Percentiles rank a stretch among this genome's conserved stretches.
These are phyloP conservation scores for Aspergillus tubingensis DNA, from an alignment of 2,329 filamentous ascomycete species.

Conservation along the genomic window DNA sequence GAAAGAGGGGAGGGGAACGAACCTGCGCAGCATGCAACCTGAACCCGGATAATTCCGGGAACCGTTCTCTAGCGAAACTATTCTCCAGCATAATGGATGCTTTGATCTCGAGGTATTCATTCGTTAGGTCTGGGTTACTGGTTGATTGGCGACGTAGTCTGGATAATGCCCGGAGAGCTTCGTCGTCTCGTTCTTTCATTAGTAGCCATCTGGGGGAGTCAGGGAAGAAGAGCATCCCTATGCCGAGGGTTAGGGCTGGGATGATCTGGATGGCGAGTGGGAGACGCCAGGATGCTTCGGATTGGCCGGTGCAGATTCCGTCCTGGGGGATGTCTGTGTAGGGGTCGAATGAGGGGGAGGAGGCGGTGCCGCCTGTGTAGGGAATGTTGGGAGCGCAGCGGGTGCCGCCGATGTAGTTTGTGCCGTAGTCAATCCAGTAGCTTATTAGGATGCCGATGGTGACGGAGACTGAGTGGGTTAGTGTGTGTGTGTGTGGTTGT, in stretches of 20 bases:
- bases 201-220: slow-evolving; percentile 56
- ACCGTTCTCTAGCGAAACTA: slow-evolving; percentile 33
- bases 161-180: slow-evolving; percentile 23
- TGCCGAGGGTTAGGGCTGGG: slow-evolving; percentile 41
- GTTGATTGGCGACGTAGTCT: slow-evolving; percentile 14
- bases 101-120: slow-evolving; percentile 55
- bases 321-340: slow-evolving; percentile 48
- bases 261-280: slow-evolving; percentile 52
- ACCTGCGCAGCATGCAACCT: slow-evolving; percentile 37
- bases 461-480: slow-evolving; percentile 44
- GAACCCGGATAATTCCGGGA: slow-evolving; percentile 30
- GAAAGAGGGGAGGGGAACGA: neutral
- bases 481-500: neutral
- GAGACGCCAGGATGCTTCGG: slow-evolving; percentile 51
- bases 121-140: slow-evolving; percentile 50
- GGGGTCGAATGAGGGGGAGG: slow-evolving; percentile 42
- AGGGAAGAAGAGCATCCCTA: slow-evolving; percentile 53
- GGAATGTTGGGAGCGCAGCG: slow-evolving; percentile 52
- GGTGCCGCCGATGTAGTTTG: slow-evolving; percentile 47
- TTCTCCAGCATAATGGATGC: slow-evolving; percentile 46
- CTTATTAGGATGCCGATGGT: slow-evolving; percentile 42
- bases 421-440: slow-evolving; percentile 48
- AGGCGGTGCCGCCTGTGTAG: slow-evolving; percentile 48
- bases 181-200: slow-evolving; percentile 27
- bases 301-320: slow-evolving; percentile 50